Evolutionary conservation across 2,329 filamentous ascomycete genomes (phyloP).

Genomic region (Apiospora rasikravindrae): DNA sequence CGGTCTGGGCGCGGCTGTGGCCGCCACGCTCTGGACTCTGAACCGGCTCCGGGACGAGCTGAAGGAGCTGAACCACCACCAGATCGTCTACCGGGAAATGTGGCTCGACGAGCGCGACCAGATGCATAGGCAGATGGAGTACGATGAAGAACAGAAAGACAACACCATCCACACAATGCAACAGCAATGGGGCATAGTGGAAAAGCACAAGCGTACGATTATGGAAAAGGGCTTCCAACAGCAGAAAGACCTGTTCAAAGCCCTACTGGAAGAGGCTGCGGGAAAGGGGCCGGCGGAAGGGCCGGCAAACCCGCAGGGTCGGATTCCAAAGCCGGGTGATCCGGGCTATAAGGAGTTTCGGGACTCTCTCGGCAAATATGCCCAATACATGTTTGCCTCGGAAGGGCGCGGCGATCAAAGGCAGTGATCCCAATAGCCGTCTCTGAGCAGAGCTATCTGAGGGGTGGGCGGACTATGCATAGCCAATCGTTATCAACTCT

Average conservation of each 20-base stretch:
- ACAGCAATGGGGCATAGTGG: not conserved
- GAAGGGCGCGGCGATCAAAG: not conserved
- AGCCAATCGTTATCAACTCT: not conserved
- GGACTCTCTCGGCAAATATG: not conserved
- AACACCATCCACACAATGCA: not conserved
- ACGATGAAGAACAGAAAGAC: not conserved
- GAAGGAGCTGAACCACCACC: slow-evolving; percentile 21
- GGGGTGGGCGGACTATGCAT: not conserved
- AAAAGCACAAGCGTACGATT: not conserved
- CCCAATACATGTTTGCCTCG: not conserved
- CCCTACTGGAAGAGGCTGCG: not conserved
- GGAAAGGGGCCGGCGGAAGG: not conserved
- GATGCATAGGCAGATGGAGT: slow-evolving; percentile 13
- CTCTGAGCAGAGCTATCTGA: too few relatives aligned
- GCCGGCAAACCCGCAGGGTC: not conserved
- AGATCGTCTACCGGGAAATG: slow-evolving; percentile 18
- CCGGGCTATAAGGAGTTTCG: not conserved
- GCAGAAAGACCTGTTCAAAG: not conserved
- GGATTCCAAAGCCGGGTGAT: not conserved
- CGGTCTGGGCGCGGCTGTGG: not conserved
- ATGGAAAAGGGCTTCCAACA: not conserved
- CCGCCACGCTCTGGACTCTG: slow-evolving; percentile 17
- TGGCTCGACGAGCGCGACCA: slow-evolving; percentile 20
- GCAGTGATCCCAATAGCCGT: not conserved
- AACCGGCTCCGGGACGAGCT: slow-evolving; percentile 21